These are phyloP conservation scores for Pythium vanterpoolii DNA, from an alignment of 352 stramenopile species.

Conservation along the genomic window DNA sequence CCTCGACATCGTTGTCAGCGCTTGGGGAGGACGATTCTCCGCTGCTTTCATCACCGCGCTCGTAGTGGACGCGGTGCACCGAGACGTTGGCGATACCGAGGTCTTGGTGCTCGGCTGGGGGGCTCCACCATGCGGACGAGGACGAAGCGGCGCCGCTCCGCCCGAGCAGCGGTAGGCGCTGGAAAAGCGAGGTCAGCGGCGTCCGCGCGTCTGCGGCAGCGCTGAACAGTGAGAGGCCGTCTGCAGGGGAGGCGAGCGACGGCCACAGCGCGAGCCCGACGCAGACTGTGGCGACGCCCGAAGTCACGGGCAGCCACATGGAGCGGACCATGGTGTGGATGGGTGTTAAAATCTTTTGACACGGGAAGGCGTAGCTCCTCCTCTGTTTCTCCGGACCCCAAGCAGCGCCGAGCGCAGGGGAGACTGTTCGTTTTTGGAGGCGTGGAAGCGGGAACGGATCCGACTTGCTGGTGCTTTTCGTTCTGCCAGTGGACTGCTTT, in stretches of 20 bases:
- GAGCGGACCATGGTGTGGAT: conserved; percentile 18
- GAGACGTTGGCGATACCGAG: conserved; percentile 56
- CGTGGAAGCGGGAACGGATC: not conserved
- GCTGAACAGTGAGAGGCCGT: conserved; percentile 15
- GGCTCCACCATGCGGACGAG: conserved; percentile 11
- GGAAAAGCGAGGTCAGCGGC: conserved; percentile 14
- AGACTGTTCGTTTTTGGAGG: conserved; percentile 5
- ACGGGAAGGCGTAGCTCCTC: not conserved
- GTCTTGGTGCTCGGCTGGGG: conserved; percentile 21
- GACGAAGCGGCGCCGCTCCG: conserved; percentile 7
- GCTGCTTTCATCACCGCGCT: conserved; percentile 19
- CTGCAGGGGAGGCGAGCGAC: conserved; percentile 9
- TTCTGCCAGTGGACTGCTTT: conserved; percentile 14
- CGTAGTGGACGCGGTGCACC: conserved; percentile 56
- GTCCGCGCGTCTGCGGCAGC: not conserved
- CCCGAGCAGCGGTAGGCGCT: conserved; percentile 5
- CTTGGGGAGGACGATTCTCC: conserved; percentile 4
- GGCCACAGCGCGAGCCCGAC: conserved; percentile 17
- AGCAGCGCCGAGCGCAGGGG: not conserved
- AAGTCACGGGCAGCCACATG: conserved; percentile 25
- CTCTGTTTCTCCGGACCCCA: not conserved
- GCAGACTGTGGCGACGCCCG: conserved; percentile 16
- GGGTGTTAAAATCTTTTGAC: not conserved
- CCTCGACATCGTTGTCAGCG: conserved; percentile 5
- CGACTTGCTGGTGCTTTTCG: not conserved